A percentile compares a stretch with the other conserved stretches of the same genome.
phyloP scores from a whole-genome alignment of 805 yeast species.

The Candida ovalis region DNA sequence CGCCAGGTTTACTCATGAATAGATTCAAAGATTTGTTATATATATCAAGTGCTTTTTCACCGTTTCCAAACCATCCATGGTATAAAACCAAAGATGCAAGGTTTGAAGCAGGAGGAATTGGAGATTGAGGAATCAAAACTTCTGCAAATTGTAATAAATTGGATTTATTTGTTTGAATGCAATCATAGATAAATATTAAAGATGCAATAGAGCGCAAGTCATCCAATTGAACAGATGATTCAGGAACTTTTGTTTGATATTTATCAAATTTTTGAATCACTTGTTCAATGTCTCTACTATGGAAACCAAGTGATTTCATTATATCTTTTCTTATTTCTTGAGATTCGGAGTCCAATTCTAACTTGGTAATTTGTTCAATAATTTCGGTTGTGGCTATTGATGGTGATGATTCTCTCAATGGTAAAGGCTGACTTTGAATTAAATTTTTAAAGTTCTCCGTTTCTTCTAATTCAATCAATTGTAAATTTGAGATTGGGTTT shows the following conservation, averaged over 20 bases:
- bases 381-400: constrained; percentile 4
- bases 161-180: constrained; percentile 14
- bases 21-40: constrained; percentile 28
- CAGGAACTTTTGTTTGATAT: constrained; percentile 24
- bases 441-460: not conserved
- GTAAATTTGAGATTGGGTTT: constrained; percentile 22
- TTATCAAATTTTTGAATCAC: constrained; percentile 21
- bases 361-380: constrained; percentile 14
- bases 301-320: constrained; percentile 23
- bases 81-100: constrained; percentile 23
- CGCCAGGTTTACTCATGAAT: constrained; percentile 15
- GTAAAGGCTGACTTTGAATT: not conserved
- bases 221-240: constrained; percentile 19
- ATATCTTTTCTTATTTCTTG: constrained; percentile 11
- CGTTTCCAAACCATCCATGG: constrained; percentile 28
- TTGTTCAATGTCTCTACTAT: constrained; percentile 17
- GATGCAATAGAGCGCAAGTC: constrained; percentile 22
- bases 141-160: constrained; percentile 22
- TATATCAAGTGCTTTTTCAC: constrained; percentile 28
- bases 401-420: not conserved
- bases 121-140: constrained; percentile 25
- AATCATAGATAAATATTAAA: constrained; percentile 21
- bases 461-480: not conserved
- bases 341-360: constrained; percentile 11
- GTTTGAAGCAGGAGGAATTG: constrained; percentile 23